Evolutionary conservation across 2,329 filamentous ascomycete genomes (phyloP).

Genomic region (Pezizomycotina sp.): DNA sequence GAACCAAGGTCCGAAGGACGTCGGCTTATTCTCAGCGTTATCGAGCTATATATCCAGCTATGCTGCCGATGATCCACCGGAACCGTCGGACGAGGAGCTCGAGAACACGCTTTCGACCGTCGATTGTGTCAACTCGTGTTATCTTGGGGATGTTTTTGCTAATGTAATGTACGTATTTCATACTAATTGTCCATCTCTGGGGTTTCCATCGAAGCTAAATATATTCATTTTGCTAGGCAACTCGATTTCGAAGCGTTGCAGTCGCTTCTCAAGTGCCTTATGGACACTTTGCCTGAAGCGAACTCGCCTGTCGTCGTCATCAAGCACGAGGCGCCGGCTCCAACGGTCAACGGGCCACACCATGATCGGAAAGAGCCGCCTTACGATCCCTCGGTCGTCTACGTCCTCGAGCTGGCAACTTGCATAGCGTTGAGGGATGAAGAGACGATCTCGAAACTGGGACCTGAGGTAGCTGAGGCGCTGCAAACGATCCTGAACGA

Average conservation of each 20-base stretch:
- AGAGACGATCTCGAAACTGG: conserved; percentile 53
- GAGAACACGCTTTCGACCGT: conserved; percentile 90
- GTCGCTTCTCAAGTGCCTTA: conserved; percentile 53
- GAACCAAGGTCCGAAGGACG: conserved; percentile 58
- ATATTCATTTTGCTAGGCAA: conserved; percentile 33
- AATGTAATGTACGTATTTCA: conserved; percentile 62
- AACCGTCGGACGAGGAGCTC: conserved; percentile 90
- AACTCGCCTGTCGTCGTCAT: conserved; percentile 68
- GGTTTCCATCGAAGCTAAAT: too few species aligned
- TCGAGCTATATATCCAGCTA: conserved; percentile 98
- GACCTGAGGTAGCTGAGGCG: conserved; percentile 62
- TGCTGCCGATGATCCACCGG: conserved; percentile 89
- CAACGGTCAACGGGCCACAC: conserved; percentile 46
- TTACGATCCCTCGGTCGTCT: conserved; percentile 77
- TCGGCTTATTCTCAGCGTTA: conserved; percentile 80
- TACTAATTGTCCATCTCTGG: too few species aligned
- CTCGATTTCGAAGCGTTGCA: conserved; percentile 44
- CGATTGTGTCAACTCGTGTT: conserved; percentile 82
- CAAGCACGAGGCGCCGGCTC: conserved; percentile 62
- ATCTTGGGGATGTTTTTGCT: conserved; percentile 62
- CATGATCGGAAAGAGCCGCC: conserved; percentile 39
- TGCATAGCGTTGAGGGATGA: conserved; percentile 61
- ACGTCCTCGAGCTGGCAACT: conserved; percentile 81
- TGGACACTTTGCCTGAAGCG: conserved; percentile 77
- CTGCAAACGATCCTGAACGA: conserved; percentile 72